Evolutionary conservation across 371 early-diverging fungal species (phyloP), one percentile per base, ranked within the genome.

Genomic region (Rhizopus arrhizus): DNA sequence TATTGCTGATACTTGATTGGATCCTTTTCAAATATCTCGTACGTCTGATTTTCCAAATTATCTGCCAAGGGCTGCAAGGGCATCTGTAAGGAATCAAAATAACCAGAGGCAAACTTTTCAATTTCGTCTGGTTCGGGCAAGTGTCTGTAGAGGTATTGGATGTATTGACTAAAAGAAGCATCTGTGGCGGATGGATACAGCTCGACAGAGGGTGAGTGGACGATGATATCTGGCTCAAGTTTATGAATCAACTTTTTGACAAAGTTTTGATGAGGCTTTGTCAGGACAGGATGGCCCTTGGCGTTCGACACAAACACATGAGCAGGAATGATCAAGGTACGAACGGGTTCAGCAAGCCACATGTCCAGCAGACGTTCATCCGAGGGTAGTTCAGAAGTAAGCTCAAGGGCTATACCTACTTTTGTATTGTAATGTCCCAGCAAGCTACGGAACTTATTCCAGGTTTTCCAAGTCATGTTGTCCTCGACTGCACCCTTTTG

Each of bases 51-150:
- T 52, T 93, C 94, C 41, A 97, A 82, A 62, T 97, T 91, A 64
- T 96, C 94, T 90, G 92, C 92, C 34, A 97, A 78, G 3, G 98
- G 98, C 75, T 91, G 94, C 13, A 95, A 77, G 12, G 95, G 95
- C 4, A 89, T 82, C 72, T 96, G 95, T 15, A 96, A 72, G 61
- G 84, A 92, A 66, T 97, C 98, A 51, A 92, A 89, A 62, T 91
- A 94, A 5, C 93, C 94, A 0, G 64, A 62, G 12, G 93, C 90
- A 69, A 92, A 91, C 49, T 76, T 69, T 32, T 95, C 93, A 8
- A 88, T 82, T 15, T 80, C 80, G 42, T 81, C 77, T 15, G 72
- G 72, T 33, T 80, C 80, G 1, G 91, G 92, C 47, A 81, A 73
- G 29, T 79, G 84, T 15, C 87, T 70, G 59, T 86, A 75, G 50